These are phyloP conservation scores for Plectosphaerella cucumerina DNA, from an alignment of 2,329 filamentous ascomycete genomes.

Conservation along the genomic window DNA sequence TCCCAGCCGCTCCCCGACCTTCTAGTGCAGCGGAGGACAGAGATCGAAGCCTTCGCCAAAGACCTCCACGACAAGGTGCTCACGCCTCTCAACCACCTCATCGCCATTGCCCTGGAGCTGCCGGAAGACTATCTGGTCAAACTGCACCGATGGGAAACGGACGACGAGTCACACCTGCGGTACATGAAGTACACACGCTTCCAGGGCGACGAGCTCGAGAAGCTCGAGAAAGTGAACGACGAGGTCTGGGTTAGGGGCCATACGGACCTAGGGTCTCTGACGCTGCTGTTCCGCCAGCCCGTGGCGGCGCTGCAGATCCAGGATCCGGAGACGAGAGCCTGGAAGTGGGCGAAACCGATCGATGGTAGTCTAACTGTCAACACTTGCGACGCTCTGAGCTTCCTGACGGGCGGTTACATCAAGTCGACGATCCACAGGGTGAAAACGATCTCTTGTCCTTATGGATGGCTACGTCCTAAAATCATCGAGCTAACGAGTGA, in stretches of 20 bases:
- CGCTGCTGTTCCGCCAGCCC: conserved; percentile 53
- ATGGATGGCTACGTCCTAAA: rapidly evolving
- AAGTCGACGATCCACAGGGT: conserved; percentile 35
- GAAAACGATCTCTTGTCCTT: not conserved
- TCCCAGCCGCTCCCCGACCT: conserved; percentile 31
- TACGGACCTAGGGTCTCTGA: conserved; percentile 52
- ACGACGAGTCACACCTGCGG: conserved; percentile 54
- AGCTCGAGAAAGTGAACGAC: conserved; percentile 31
- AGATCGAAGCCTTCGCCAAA: conserved; percentile 54
- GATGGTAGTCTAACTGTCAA: conserved; percentile 47
- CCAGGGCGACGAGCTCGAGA: conserved; percentile 37
- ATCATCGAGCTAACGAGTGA: not conserved
- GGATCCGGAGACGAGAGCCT: conserved; percentile 37
- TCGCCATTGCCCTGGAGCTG: conserved; percentile 57
- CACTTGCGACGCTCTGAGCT: conserved; percentile 41
- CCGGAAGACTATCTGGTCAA: conserved; percentile 52
- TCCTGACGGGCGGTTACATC: conserved; percentile 42
- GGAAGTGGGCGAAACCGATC: conserved; percentile 45
- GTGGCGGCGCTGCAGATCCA: conserved; percentile 51
- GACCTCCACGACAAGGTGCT: conserved; percentile 48
- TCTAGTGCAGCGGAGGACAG: conserved; percentile 41
- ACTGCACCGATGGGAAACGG: conserved; percentile 49
- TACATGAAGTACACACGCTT: conserved; percentile 56
- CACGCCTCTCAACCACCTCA: conserved; percentile 51
- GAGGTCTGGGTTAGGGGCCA: conserved; percentile 42